Evolutionary conservation across 2,329 filamentous ascomycete genomes (phyloP).

Genomic region (Fusarium oligoseptatum): DNA sequence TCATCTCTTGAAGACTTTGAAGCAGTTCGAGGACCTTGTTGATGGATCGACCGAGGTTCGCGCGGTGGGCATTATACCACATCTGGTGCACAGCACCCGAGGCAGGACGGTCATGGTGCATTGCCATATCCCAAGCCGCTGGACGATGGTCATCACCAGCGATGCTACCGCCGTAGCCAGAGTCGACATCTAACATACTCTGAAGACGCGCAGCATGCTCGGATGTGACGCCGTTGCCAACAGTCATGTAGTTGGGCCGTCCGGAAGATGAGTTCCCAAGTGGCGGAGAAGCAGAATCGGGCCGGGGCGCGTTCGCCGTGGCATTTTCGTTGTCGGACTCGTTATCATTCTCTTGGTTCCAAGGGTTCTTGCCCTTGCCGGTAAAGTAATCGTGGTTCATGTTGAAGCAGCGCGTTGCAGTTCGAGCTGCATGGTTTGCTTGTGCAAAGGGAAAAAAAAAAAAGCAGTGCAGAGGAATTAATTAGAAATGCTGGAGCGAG

Average conservation of each 20-base stretch:
- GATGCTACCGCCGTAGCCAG: conserved; percentile 89
- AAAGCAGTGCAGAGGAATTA: conserved; percentile 18
- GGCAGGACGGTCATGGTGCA: conserved; percentile 63
- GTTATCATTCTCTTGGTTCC: conserved; percentile 48
- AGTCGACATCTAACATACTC: conserved; percentile 86
- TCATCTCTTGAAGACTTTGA: conserved; percentile 87
- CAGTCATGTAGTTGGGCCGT: conserved; percentile 83
- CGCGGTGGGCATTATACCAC: conserved; percentile 93
- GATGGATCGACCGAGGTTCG: conserved; percentile 88
- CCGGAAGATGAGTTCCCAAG: conserved; percentile 44
- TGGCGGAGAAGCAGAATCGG: conserved; percentile 45
- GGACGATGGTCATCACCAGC: conserved; percentile 70
- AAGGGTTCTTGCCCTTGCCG: conserved; percentile 66
- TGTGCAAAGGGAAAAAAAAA: conserved; percentile 1
- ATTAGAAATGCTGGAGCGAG: conserved; percentile 31
- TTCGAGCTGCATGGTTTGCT: conserved; percentile 53
- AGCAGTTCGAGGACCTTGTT: conserved; percentile 87
- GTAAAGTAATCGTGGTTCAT: conserved; percentile 74
- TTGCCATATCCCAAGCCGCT: conserved; percentile 60
- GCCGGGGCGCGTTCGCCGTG: conserved; percentile 38
- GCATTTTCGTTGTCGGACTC: conserved; percentile 42
- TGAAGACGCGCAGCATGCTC: conserved; percentile 86
- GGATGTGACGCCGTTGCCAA: conserved; percentile 85
- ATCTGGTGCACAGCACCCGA: conserved; percentile 92
- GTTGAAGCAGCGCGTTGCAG: conserved; percentile 45